phyloP scores from a whole-genome alignment of 148 eudicot species.

The Camellia granthamiana region DNA sequence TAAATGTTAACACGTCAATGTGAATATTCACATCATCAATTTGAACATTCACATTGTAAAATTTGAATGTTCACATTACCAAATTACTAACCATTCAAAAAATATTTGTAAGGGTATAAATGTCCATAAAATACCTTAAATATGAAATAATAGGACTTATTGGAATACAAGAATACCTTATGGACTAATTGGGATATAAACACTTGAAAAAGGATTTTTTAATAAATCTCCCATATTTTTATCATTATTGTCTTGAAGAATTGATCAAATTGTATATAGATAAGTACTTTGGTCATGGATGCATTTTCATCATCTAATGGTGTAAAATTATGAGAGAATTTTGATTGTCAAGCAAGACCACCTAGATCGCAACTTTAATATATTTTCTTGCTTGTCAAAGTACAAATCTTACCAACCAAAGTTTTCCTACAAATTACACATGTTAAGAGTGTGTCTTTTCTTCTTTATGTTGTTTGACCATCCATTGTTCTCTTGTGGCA shows the following conservation, averaged over 20 bases:
- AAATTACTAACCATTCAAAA: too few species aligned
- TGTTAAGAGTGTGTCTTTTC: background rate
- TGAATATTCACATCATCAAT: too few species aligned
- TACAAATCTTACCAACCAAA: background rate
- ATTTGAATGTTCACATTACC: too few species aligned
- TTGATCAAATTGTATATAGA: background rate
- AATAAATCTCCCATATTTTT: too few species aligned
- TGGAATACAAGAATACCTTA: too few species aligned
- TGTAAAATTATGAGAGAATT: background rate
- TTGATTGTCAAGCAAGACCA: background rate
- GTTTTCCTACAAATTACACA: background rate
- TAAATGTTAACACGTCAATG: too few species aligned
- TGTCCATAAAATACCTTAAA: too few species aligned
- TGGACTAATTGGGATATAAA: too few species aligned
- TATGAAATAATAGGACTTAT: too few species aligned
- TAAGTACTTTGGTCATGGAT: background rate
- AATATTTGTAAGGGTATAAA: too few species aligned
- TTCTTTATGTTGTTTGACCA: background rate
- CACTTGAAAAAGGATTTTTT: too few species aligned
- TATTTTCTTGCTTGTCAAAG: background rate
- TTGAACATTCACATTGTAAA: too few species aligned
- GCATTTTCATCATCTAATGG: background rate
- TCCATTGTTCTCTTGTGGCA: background rate
- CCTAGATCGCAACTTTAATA: background rate
- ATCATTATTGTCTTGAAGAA: background rate